Conservation (phyloP, 345 rosid genomes). For the Sonneratia caseolaris region DNA sequence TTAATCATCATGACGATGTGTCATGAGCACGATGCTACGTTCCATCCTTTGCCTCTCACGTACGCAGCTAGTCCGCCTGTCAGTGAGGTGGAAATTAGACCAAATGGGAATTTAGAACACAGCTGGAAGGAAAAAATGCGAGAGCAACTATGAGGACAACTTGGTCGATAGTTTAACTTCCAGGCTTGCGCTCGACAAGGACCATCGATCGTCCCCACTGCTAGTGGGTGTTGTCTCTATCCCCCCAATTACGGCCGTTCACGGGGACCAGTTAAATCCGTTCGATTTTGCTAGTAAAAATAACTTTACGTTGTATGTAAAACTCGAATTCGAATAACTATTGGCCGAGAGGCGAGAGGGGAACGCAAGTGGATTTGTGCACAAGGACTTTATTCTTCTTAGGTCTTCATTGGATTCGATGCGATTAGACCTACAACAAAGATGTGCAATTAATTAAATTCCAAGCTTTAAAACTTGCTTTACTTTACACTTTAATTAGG, state of each 20-base stretch:
- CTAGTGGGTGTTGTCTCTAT: too few species aligned
- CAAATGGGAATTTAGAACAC: neutral
- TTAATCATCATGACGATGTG: too few species aligned
- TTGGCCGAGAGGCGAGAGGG: too few species aligned
- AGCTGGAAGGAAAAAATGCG: neutral
- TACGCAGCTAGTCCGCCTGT: neutral
- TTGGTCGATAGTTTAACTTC: too few species aligned
- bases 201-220: too few species aligned
- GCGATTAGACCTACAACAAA: neutral
- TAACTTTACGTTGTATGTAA: too few species aligned
- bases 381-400: neutral
- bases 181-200: too few species aligned
- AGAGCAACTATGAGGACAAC: neutral
- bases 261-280: neutral
- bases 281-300: neutral
- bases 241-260: neutral
- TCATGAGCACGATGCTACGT: too few species aligned
- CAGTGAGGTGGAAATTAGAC: neutral
- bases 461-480: too few species aligned
- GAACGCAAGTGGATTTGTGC: neutral
- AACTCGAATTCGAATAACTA: neutral
- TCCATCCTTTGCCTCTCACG: constrained; percentile 6
- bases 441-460: neutral
- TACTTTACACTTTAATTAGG: neutral
- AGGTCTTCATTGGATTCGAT: constrained; percentile 3